These are phyloP conservation scores for Salix viminalis DNA, from an alignment of 345 rosid genomes.

Conservation along the genomic window DNA sequence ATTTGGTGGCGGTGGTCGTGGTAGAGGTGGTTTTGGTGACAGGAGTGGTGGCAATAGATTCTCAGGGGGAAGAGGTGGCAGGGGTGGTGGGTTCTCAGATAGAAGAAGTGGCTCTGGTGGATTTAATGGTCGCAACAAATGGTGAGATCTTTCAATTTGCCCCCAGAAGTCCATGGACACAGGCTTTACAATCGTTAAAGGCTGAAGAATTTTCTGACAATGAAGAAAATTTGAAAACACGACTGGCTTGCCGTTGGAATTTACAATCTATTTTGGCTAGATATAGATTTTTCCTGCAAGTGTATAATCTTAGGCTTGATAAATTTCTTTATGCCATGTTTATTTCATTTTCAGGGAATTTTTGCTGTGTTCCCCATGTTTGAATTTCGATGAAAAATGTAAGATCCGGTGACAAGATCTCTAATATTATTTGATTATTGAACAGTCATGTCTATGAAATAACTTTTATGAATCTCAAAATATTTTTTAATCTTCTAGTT, in stretches of 20 bases:
- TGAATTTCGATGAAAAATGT: slow-evolving; percentile 1
- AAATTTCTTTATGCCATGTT: neutral
- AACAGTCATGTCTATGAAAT: neutral
- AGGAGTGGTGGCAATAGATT: slow-evolving; percentile 33
- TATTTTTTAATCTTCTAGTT: neutral
- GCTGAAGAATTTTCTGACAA: neutral
- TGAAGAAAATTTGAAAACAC: slow-evolving; percentile 5
- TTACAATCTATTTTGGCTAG: neutral
- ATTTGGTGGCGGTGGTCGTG: slow-evolving; percentile 47
- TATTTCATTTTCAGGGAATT: slow-evolving; percentile 1
- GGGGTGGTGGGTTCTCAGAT: slow-evolving; percentile 37
- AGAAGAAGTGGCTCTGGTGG: slow-evolving; percentile 37
- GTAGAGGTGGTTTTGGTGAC: slow-evolving; percentile 29
- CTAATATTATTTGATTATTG: neutral
- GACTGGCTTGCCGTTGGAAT: neutral
- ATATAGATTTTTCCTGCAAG: neutral
- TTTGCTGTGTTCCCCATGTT: slow-evolving; percentile 3
- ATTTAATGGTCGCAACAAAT: slow-evolving; percentile 31
- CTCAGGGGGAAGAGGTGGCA: slow-evolving; percentile 34
- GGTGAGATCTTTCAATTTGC: slow-evolving; percentile 23
- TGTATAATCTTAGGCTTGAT: neutral
- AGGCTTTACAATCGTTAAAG: neutral
- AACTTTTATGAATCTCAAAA: neutral
- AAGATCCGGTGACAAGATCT: neutral
- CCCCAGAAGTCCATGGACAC: neutral